Percentiles rank a stretch among this genome's conserved stretches.
These are phyloP conservation scores for Paragyromitra xinjiangensis DNA, from an alignment of 495 filamentous ascomycete genomes.

Conservation along the genomic window DNA sequence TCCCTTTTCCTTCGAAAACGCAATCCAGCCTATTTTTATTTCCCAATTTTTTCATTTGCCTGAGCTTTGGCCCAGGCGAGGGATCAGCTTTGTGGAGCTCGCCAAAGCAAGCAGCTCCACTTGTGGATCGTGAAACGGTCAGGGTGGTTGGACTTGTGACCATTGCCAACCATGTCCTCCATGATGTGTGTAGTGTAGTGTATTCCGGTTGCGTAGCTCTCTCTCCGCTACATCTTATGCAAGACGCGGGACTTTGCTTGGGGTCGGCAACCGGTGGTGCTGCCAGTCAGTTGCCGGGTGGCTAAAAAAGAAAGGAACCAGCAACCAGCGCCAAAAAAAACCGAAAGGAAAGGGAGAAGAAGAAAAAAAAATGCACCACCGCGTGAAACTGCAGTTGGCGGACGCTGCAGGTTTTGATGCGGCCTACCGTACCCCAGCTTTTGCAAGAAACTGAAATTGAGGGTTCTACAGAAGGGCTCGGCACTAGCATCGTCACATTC, in stretches of 20 bases:
- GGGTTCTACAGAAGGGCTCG: constrained; percentile 33
- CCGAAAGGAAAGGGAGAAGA: constrained; percentile 1
- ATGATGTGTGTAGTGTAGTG: constrained; percentile 1
- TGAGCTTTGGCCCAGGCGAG: not conserved
- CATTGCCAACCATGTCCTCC: constrained; percentile 22
- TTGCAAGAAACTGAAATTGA: constrained; percentile 22
- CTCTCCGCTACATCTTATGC: constrained; percentile 43
- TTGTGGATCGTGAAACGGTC: constrained; percentile 13
- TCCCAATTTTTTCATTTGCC: not conserved
- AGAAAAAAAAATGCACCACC: constrained; percentile 26
- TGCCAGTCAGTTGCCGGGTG: constrained; percentile 42
- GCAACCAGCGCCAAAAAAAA: not conserved
- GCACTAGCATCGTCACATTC: constrained; percentile 44
- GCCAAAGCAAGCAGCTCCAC: constrained; percentile 1
- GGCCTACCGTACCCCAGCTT: constrained; percentile 50
- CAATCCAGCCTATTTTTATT: not conserved
- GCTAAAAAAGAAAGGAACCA: constrained; percentile 25
- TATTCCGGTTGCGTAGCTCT: constrained; percentile 18
- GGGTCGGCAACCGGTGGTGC: constrained; percentile 15
- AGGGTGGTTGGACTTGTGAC: constrained; percentile 39
- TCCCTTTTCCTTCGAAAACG: not conserved
- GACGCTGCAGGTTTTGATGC: constrained; percentile 36
- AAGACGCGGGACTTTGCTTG: constrained; percentile 48
- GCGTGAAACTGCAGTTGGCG: constrained; percentile 16
- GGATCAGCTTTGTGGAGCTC: constrained; percentile 1